Evolutionary conservation across 768 basidiomycete genomes (phyloP), one percentile per base, ranked within the genome.

Genomic region (Multifurca ochricompacta): DNA sequence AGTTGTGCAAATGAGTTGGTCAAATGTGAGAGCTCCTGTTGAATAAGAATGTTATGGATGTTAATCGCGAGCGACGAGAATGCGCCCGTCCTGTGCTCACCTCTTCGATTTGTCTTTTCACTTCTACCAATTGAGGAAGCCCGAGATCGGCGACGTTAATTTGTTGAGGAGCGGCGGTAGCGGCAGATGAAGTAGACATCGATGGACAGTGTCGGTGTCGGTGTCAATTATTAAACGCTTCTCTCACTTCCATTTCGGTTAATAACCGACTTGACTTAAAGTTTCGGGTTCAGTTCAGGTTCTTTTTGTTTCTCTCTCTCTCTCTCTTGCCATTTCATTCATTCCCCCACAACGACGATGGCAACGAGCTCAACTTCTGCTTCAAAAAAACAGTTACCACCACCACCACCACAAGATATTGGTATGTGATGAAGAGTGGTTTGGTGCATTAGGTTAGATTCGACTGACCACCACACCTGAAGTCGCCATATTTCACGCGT

Each of bases 1-100:
- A 98, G 80, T 63, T 96, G 92, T 10, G 85, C 81, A 65, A 93
- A 97, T 30, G 93, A 95, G 63, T 80, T 87, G 10, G 93, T 90
- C 44, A 97, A 74, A 66, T 96, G 94, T 53, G 81, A 85, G 43
- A 99, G 71, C 76, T 99, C 95, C 94, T 98, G 67, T 19, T 25
- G 19, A 49, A 52, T 25, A 46, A 51, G 47, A 43, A 52, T 51
- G 51, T 32, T 40, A 41, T 34, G 32, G 39, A 28, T 31, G 41
- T 39, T 21, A 45, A 28, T 16, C 16, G 19, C 21, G 30, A 19
- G 27, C 36, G 13, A 21, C 36, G 23, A 46, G n/a, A 25, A n/a
- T n/a, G n/a, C n/a, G n/a, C n/a, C n/a, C n/a, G n/a, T n/a, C n/a
- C n/a, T n/a, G 19, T 19, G 64, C 71, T 58, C 51, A 90, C 95